Base-by-base conservation (phyloP, 805 yeast species). In the Lachancea dasiensis region DNA sequence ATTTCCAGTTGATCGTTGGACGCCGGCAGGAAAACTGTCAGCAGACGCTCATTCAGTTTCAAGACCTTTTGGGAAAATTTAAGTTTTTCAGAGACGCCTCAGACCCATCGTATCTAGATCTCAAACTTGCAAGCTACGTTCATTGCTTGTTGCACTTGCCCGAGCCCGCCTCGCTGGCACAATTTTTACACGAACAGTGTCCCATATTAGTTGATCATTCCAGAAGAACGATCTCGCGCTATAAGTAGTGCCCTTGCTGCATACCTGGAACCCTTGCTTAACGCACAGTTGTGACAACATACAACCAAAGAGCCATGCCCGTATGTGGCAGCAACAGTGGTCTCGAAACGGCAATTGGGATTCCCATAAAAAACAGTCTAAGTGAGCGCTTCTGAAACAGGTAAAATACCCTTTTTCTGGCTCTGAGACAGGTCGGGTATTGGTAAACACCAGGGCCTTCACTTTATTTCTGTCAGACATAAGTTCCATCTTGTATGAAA, bases 101-200 rank as follows among this genome's bases (percentile, higher is more conserved):
- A 16, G 36, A 25, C 6, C 30, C 41, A n/a, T 47, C 1, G 40
- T 45, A 55, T 16, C 37, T 62, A 23, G 63, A 61, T 31, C 40
- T 61, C 20, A 62, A 61, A 25, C 37, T 63, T 4, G 56, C 63
- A 1, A 58, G 66, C 37, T 63, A 56, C 36, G 33, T 50, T n/a
- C 43, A 52, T 1, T 47, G 64, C 16, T 47, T 52, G 2, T 28
- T 40, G 5, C 48, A 48, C 34, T 47, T 51, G 23, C 43, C 54
- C n/a, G 34, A 41, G 1, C 35, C 29, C 1, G 43, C n/a, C 8
- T 38, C 46, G 16, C 25, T 49, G 11, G 40, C 27, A 27, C 11
- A 9, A 7, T 33, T 37, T 40, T 14, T 44, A 19, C 33, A 20
- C 17, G 17, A 40, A 29, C 27, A 41, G 3, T 47, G 52, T 30